Base-by-base conservation (phyloP, 139 green algal genomes). In the Zygnema cylindricum region DNA sequence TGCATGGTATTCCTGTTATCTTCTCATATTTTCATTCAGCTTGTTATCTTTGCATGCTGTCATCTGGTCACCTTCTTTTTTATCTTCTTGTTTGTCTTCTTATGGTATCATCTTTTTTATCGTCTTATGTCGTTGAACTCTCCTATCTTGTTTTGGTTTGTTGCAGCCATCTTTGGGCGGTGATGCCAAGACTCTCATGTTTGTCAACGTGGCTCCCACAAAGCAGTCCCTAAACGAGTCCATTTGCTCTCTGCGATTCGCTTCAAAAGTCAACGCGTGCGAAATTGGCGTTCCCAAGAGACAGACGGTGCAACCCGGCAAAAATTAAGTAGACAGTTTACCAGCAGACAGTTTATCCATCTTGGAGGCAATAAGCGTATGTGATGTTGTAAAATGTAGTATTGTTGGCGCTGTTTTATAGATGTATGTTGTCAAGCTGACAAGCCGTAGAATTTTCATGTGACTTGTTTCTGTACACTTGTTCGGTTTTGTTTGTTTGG, bases 141-240 rank as follows among this genome's bases (percentile, higher is more conserved):
- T n/a, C 57, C 57, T 73, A 73, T n/a, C 57, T 73, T n/a, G 57
- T 73, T n/a, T 73, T n/a, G n/a, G n/a, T n/a, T 42, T 30, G 43
- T 33, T 1, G 57, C 86, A 91, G 86, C 93, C 93, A 36, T 97
- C 93, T 92, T 86, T 98, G 69, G 95, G 96, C 0, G 95, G 95
- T 30, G 95, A 97, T 81, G 92, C 95, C 55, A 98, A 98, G 92
- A 97, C 95, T 40, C 94, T 98, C 40, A 98, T 98, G 96, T 98
- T 98, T 94, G 95, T 98, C 87, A 98, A 98, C 92, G 88, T 98
- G 2, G 93, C 94, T 0, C 95, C 95, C 42, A 90, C 92, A 0
- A 55, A 77, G 7, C 90, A 95, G 63, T 95, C 93, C 76, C 92
- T 94, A 0, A 76, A 91, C 30, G 96, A 98, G 91, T 95, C 93